Base-by-base conservation (phyloP, 2,329 filamentous ascomycete genomes). In the Amphichorda felina region DNA sequence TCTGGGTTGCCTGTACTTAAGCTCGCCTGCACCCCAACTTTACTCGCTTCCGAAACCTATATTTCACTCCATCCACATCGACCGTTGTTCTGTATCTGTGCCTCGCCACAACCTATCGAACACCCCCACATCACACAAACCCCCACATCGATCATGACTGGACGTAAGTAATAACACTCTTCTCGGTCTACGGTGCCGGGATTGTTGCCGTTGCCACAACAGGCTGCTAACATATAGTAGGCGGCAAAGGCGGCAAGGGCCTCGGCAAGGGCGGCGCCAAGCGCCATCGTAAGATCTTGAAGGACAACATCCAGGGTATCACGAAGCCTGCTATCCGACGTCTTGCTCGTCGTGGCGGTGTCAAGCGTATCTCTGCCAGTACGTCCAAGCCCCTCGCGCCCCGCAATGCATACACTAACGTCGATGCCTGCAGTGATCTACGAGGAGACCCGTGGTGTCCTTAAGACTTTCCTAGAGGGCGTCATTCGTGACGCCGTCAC, bases 261-360 rank as follows among this genome's bases (percentile, higher is more conserved):
- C 86, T 94, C 68, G 88, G 88, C 64, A 94, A 94, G 80, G 88
- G 88, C 50, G 88, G 88, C 65, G 89, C 89, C 68, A 96, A 95
- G 83, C 88, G 88, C 68, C 88, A 95, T 72, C 81, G 89, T 59
- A 95, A 95, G 84, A 95, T 95, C 74, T 77, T 95, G 66, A 86
- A 88, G 69, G 88, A 94, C 82, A 95, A 94, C 83, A 95, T 95
- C 61, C 88, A 95, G 73, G 88, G 88, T 71, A 95, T 95, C 61
- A 95, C 88, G 59, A 95, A 95, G 83, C 88, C 88, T 55, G 88
- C 88, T 56, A 95, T 95, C 68, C 82, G 88, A 58, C 88, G 88
- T 93, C 87, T 95, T 63, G 88, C 88, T 49, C 88, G 88, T 70
- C 87, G 88, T 91, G 88, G 88, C 67, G 88, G 88, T 88, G 88